phyloP scores from a whole-genome alignment of 202 grass and related monocot genomes.

The Panicum virgatum region DNA sequence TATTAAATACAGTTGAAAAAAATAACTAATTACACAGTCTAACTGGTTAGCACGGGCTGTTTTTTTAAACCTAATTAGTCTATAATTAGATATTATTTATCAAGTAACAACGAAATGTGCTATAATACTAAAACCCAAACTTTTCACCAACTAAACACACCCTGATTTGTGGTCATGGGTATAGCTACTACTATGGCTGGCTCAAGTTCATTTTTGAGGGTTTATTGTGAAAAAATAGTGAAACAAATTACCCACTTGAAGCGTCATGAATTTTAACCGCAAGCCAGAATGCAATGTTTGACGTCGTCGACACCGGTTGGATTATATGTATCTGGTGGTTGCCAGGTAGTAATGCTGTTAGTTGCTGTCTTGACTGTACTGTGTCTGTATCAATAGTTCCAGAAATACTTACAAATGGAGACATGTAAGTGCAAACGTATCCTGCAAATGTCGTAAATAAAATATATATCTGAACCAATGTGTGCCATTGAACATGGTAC shows the following conservation, averaged over 20 bases:
- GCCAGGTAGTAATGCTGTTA: neutral
- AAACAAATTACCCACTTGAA: neutral
- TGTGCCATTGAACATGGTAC: neutral
- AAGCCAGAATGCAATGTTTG: neutral
- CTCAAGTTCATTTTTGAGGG: neutral
- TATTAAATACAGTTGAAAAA: too few relatives aligned
- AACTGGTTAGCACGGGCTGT: too few relatives aligned
- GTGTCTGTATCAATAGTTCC: neutral
- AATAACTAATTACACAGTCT: too few relatives aligned
- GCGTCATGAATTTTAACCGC: neutral
- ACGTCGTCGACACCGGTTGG: neutral
- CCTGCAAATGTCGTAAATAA: neutral
- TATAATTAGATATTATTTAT: too few relatives aligned
- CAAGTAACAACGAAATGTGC: too few relatives aligned
- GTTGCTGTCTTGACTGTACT: neutral
- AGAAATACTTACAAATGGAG: neutral
- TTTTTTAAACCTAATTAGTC: too few relatives aligned
- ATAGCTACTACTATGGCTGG: neutral
- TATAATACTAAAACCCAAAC: too few relatives aligned
- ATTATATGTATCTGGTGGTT: neutral
- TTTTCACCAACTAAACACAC: too few relatives aligned
- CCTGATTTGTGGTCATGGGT: neutral
- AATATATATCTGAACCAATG: neutral
- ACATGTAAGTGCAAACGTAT: neutral
- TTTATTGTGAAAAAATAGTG: neutral